These are phyloP conservation scores for Penicillium rolfsii DNA, from an alignment of 2,329 filamentous ascomycete genomes.

Conservation along the genomic window DNA sequence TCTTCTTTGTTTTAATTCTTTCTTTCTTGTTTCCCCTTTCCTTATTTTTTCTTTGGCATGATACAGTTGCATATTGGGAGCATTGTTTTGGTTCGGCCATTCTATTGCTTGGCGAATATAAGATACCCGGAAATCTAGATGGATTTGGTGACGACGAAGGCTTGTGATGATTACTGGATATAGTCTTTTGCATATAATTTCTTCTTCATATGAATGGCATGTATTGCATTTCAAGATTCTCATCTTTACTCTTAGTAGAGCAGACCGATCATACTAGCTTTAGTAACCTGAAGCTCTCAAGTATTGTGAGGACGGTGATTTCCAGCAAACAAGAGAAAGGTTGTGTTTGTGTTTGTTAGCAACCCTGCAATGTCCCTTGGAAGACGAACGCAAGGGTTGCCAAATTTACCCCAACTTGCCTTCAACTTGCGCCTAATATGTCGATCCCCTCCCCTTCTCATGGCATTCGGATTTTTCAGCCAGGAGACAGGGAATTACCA, in stretches of 20 bases:
- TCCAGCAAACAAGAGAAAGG: neutral
- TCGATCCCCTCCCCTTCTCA: no score
- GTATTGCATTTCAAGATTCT: neutral
- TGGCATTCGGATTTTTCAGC: no score
- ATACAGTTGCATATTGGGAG: slow-evolving; percentile 13
- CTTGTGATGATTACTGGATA: neutral
- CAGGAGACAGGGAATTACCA: no score
- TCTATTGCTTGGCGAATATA: slow-evolving; percentile 15
- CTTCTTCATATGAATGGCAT: neutral
- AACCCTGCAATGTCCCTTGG: no score
- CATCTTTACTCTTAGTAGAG: neutral
- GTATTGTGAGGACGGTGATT: neutral
- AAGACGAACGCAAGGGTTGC: no score
- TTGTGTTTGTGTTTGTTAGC: no score
- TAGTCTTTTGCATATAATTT: neutral
- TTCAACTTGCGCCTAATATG: no score
- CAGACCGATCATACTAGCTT: neutral
- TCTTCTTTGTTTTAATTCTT: neutral
- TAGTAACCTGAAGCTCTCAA: neutral
- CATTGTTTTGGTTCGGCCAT: slow-evolving; percentile 8
- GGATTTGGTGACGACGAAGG: neutral
- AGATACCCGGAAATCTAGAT: slow-evolving; percentile 12
- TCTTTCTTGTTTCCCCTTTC: neutral
- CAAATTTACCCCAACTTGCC: no score
- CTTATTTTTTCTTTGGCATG: slow-evolving; percentile 10